A percentile compares a stretch with the other conserved stretches of the same genome.
These are phyloP conservation scores for Umbelopsis isabellina DNA, from an alignment of 192 early-diverging fungal genomes.

Conservation along the genomic window DNA sequence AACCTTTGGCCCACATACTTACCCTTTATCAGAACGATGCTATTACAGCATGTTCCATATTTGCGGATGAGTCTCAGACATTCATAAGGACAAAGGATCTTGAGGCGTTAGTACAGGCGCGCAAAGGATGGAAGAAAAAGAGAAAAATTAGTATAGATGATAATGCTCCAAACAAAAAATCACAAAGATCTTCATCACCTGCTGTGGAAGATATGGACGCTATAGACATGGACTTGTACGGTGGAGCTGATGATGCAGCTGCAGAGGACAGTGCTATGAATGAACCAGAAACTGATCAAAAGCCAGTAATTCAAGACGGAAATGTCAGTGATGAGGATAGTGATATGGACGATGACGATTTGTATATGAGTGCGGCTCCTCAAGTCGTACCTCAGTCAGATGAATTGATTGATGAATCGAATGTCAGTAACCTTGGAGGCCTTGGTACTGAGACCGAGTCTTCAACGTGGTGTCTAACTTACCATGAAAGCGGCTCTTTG, in stretches of 20 bases:
- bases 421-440: slow-evolving; percentile 46
- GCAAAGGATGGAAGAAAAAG: slow-evolving; percentile 23
- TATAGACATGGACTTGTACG: slow-evolving; percentile 50
- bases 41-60: slow-evolving; percentile 49
- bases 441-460: slow-evolving; percentile 38
- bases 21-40: slow-evolving; percentile 30
- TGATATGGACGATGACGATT: slow-evolving; percentile 49
- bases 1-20: neutral
- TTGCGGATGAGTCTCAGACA: slow-evolving; percentile 48
- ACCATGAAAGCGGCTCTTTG: slow-evolving; percentile 64
- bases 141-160: slow-evolving; percentile 6
- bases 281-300: slow-evolving; percentile 2
- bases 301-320: neutral
- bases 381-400: slow-evolving; percentile 9
- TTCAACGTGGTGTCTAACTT: slow-evolving; percentile 69
- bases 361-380: slow-evolving; percentile 2
- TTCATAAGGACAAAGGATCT: slow-evolving; percentile 38
- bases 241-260: slow-evolving; percentile 24
- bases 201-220: slow-evolving; percentile 49
- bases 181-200: slow-evolving; percentile 12
- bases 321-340: slow-evolving; percentile 41
- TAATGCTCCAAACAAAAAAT: neutral
- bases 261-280: neutral
- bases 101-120: neutral
- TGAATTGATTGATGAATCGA: slow-evolving; percentile 32